Evolutionary conservation across 176 grass and related monocot species (phyloP).

Genomic region (Alloteropsis semialata): DNA sequence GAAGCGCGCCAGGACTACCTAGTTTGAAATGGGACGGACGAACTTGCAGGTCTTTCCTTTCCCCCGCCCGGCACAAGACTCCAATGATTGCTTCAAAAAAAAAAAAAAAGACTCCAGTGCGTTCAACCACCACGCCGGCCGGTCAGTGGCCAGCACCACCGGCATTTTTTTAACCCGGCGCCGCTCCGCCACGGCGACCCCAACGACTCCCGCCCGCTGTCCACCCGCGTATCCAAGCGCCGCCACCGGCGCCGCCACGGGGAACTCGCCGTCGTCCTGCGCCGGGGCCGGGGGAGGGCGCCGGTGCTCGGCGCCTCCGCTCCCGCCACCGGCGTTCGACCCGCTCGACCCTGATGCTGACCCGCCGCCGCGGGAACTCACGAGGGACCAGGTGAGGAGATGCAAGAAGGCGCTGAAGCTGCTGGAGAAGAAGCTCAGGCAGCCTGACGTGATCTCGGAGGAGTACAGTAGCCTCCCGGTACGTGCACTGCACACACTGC

Average conservation of each 20-base stretch:
- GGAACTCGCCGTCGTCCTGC: neutral
- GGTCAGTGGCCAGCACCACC: neutral
- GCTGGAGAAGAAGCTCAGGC: constrained; percentile 52
- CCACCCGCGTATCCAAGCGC: neutral
- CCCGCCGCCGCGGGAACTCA: constrained; percentile 9
- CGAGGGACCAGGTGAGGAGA: constrained; percentile 26
- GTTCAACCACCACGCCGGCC: too few species aligned
- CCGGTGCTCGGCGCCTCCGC: neutral
- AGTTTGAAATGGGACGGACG: too few species aligned
- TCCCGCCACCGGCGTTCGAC: neutral
- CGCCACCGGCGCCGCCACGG: constrained; percentile 17
- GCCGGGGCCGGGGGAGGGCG: neutral
- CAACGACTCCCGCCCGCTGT: constrained; percentile 39
- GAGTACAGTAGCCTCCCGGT: constrained; percentile 69
- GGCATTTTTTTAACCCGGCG: too few species aligned
- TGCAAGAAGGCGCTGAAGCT: constrained; percentile 45
- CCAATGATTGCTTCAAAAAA: too few species aligned
- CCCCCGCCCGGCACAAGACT: neutral
- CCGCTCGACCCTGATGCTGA: constrained; percentile 8
- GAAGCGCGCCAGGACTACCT: too few species aligned
- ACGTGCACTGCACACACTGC: neutral
- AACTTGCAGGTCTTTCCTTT: too few species aligned
- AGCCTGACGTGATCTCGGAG: constrained; percentile 21
- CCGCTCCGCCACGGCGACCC: constrained; percentile 32
- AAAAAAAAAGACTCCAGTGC: too few species aligned